Conservation (phyloP, 2,329 filamentous ascomycete genomes). For the Monilinia fructicola region DNA sequence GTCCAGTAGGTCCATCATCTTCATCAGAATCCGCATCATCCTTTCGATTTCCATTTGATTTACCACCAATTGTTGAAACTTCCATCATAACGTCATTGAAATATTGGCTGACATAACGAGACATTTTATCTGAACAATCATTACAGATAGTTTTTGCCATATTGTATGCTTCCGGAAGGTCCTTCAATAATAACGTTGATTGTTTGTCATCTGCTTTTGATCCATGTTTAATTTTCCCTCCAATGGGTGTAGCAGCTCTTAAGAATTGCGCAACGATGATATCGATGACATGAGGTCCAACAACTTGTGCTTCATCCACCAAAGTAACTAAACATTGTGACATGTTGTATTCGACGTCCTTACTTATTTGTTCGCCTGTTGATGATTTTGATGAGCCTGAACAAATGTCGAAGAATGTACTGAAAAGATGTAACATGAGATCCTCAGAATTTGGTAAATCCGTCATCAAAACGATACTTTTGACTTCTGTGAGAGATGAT, state of each 20-base stretch:
- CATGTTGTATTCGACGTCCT: conserved; percentile 92
- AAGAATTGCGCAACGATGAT: conserved; percentile 95
- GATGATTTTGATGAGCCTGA: conserved; percentile 73
- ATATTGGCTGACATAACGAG: conserved; percentile 89
- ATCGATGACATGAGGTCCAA: conserved; percentile 83
- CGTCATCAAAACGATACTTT: conserved; percentile 88
- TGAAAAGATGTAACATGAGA: conserved; percentile 79
- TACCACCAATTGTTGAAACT: conserved; percentile 58
- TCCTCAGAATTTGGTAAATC: conserved; percentile 82
- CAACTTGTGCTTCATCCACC: conserved; percentile 77
- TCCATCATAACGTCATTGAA: conserved; percentile 97
- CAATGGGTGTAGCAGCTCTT: conserved; percentile 72
- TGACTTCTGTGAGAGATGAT: conserved; percentile 83
- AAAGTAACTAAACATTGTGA: conserved; percentile 80
- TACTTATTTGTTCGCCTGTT: conserved; percentile 78
- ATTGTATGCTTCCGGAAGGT: conserved; percentile 88
- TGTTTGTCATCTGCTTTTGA: conserved; percentile 69
- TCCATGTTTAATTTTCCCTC: conserved; percentile 52
- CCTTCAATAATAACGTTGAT: conserved; percentile 79
- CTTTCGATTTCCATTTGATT: conserved; percentile 53
- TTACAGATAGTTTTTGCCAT: conserved; percentile 97
- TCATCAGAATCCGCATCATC: conserved; percentile 63
- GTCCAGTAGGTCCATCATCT: conserved; percentile 58
- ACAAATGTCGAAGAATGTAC: conserved; percentile 86
- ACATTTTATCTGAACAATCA: conserved; percentile 88